A percentile compares a stretch with the other conserved stretches of the same genome.
These are phyloP conservation scores for Ricinus communis DNA, from an alignment of 345 rosid species.

Conservation along the genomic window DNA sequence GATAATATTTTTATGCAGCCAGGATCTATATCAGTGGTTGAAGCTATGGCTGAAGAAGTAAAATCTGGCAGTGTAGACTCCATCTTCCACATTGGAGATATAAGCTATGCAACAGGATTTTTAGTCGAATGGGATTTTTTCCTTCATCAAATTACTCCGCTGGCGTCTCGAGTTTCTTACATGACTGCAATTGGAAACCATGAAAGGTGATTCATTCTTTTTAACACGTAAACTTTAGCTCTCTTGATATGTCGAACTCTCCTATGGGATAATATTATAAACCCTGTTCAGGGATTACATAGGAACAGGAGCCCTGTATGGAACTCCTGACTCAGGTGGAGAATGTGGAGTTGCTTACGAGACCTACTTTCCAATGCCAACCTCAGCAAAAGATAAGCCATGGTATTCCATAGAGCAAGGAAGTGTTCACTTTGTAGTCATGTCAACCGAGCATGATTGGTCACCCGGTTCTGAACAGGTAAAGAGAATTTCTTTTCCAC, in stretches of 20 bases:
- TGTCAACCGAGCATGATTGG: slow-evolving; percentile 69
- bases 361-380: slow-evolving; percentile 71
- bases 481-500: background rate
- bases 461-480: slow-evolving; percentile 54
- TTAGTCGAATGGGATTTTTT: slow-evolving; percentile 76
- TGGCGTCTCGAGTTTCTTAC: slow-evolving; percentile 65
- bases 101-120: slow-evolving; percentile 76
- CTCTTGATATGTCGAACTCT: too few relatives aligned
- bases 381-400: slow-evolving; percentile 58
- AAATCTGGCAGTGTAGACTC: slow-evolving; percentile 46
- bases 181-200: slow-evolving; percentile 80
- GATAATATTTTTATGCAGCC: slow-evolving; percentile 34
- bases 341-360: slow-evolving; percentile 75
- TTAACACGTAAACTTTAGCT: background rate
- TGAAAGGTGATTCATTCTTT: slow-evolving; percentile 42
- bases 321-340: slow-evolving; percentile 59
- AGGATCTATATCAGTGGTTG: slow-evolving; percentile 55
- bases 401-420: slow-evolving; percentile 71
- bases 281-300: slow-evolving; percentile 46
- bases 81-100: slow-evolving; percentile 76
- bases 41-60: slow-evolving; percentile 47
- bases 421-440: slow-evolving; percentile 51
- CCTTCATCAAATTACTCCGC: slow-evolving; percentile 50
- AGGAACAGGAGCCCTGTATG: slow-evolving; percentile 41
- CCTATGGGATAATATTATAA: background rate